Base-by-base conservation (phyloP, 2,329 filamentous ascomycete genomes). In the Fonsecaea pugnacius region DNA sequence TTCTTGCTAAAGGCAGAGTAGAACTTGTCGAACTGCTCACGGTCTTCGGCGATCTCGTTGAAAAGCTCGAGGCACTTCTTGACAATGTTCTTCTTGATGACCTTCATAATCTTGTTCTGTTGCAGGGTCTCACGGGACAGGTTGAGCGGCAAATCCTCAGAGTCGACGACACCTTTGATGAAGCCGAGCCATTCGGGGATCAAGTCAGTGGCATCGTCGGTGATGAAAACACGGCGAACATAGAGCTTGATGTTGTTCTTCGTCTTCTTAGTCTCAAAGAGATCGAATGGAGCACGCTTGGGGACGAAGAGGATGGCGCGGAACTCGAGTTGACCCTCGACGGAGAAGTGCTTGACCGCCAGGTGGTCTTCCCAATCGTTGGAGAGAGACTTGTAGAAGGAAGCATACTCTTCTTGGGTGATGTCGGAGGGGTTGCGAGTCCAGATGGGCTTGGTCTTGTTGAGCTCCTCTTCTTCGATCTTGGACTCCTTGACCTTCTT, bases 231-330 rank as follows among this genome's bases (percentile, higher is more conserved):
- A 80, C 95, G 95, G 81, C 95, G 94, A 77, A 99, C 95, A 84
- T 99, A 99, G 75, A 99, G 90, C 90, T 99, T 99, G 89, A 99
- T 98, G 91, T 99, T 99, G 91, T 98, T 99, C 92, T 99, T 99
- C 79, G 94, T 97, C 91, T 97, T 96, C 92, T 99, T 99, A 79
- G 94, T 97, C 91, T 99, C 95, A 81, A 99, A 99, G 69, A 99
- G 91, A 78, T 99, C 95, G 82, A 99, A 99, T 75, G 95, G 95
- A 81, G 95, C 95, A 76, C 95, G 94, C 91, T 99, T 98, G 79
- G 95, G 95, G 62, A 99, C 94, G 86, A 96, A 99, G 79, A 99
- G 92, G 82, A 99, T 96, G 72, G 95, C 95, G 72, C 94, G 94
- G 92, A 99, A 99, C 85, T 99, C 95, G 73, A 99, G 93, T 86